Conservation (phyloP, 163 green algal genomes). For the Scenedesmus sp. region DNA sequence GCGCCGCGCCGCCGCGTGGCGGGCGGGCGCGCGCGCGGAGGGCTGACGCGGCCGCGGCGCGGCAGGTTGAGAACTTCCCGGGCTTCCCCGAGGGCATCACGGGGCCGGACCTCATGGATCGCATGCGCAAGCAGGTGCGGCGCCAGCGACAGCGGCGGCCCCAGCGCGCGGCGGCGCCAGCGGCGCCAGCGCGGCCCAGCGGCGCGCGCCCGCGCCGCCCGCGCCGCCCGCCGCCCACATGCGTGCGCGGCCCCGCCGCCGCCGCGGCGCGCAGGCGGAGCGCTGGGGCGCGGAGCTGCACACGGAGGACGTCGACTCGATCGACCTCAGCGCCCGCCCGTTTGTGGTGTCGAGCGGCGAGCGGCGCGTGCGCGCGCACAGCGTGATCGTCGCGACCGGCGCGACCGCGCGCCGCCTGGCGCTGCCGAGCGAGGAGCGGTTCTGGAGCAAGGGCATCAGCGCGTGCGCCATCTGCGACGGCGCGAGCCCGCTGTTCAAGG, state of each 20-base stretch:
- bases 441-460: conserved; percentile 95
- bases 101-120: conserved; percentile 98
- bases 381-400: conserved; percentile 97
- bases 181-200: not conserved
- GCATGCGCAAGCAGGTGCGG: conserved; percentile 92
- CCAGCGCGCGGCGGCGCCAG: too few relatives aligned
- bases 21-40: too few relatives aligned
- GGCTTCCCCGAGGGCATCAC: conserved; percentile 98
- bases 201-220: not conserved
- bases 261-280: conserved; percentile 77
- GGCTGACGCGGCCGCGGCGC: too few relatives aligned
- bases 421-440: conserved; percentile 90
- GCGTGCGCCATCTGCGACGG: conserved; percentile 99
- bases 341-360: conserved; percentile 84
- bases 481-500: conserved; percentile 91
- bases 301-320: conserved; percentile 94
- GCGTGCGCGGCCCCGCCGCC: not conserved
- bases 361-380: conserved; percentile 74
- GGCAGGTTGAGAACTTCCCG: conserved; percentile 93
- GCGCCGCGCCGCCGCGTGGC: too few relatives aligned
- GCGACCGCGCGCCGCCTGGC: conserved; percentile 90
- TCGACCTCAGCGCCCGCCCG: conserved; percentile 88
- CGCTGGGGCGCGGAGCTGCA: conserved; percentile 92
- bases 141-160: not conserved
- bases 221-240: not conserved